Percentiles rank a stretch among this genome's conserved stretches.
Evolutionary conservation across 306 rosid species (phyloP).

Genomic region (Sophora flavescens): DNA sequence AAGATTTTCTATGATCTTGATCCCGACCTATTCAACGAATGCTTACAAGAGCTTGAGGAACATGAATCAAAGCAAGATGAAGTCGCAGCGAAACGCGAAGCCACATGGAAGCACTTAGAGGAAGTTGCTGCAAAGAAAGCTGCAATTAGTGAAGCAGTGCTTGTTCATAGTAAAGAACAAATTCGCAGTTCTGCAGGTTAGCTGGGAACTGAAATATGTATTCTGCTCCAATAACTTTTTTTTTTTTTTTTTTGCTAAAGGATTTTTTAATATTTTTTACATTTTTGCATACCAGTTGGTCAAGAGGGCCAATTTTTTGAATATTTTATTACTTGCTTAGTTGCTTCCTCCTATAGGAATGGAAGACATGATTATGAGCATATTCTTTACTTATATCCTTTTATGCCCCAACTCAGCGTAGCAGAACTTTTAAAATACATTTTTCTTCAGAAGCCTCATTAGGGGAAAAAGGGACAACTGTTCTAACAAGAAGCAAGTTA

Average conservation of each 20-base stretch:
- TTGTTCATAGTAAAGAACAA: conserved; percentile 34
- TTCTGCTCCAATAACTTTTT: conserved; percentile 18
- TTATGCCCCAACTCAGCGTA: not conserved
- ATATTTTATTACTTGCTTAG: not conserved
- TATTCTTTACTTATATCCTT: not conserved
- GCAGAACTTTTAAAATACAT: not conserved
- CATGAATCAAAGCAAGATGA: conserved; percentile 56
- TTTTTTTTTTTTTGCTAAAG: not conserved
- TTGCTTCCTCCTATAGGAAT: not conserved
- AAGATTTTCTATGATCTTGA: conserved; percentile 67
- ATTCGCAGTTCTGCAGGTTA: conserved; percentile 36
- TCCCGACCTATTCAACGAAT: conserved; percentile 63
- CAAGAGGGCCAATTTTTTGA: not conserved
- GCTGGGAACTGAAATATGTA: conserved; percentile 12
- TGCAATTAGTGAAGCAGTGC: conserved; percentile 51
- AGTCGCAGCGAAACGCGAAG: conserved; percentile 52
- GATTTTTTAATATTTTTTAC: not conserved
- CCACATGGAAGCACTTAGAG: conserved; percentile 69
- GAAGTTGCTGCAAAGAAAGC: conserved; percentile 62
- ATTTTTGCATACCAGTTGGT: conserved; percentile 8
- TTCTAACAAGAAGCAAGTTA: too few relatives aligned
- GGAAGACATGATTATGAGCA: conserved; percentile 20
- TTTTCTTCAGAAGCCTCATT: too few relatives aligned
- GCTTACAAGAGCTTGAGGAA: conserved; percentile 59
- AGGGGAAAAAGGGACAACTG: too few relatives aligned